Evolutionary conservation across 306 rosid genomes (phyloP), one percentile per base, ranked within the genome.

Genomic region (Lithocarpus polystachyus): DNA sequence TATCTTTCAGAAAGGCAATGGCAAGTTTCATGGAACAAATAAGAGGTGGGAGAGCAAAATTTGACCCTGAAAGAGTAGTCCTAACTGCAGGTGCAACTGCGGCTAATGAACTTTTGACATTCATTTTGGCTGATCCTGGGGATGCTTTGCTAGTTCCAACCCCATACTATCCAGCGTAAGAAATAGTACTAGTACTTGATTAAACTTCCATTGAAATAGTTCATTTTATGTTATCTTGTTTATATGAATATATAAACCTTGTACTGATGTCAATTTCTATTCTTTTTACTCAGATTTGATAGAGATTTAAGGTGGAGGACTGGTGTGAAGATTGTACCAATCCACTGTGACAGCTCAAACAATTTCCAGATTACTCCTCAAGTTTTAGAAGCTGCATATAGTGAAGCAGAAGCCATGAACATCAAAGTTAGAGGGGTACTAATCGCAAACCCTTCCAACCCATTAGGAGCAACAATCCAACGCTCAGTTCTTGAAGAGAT

Each of bases 51-150:
- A 86, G 86, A 81, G 97, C 86, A 8, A 93, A 84, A 68, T 93
- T 93, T 81, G 92, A 93, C 71, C 88, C 90, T 26, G 68, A 80
- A 20, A 85, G 98, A 80, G 43, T 95, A 0, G 99, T 95, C 56
- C 86, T 95, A 56, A 93, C 99, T 51, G 99, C 99, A 9, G 99
- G 99, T 28, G 99, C 98, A 12, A 95, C 99, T 19, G 99, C 99
- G 1, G 98, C 97, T 35, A 95, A 93, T 73, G 99, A 95, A 54
- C 97, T 95, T 29, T 77, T 95, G 48, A 95, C 98, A 23, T 91
- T 95, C 89, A 90, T 93, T 64, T 83, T 95, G 0, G 99, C 99
- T 1, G 83, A 95, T 77, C 96, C 98, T 0, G 98, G 99, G 2
- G 99, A 95, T 67, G 94, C 97, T 62, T 77, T 95, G 74, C 95